Base-by-base conservation (phyloP, 1,139 yeast genomes). In the Saccharomyces hybrid region DNA sequence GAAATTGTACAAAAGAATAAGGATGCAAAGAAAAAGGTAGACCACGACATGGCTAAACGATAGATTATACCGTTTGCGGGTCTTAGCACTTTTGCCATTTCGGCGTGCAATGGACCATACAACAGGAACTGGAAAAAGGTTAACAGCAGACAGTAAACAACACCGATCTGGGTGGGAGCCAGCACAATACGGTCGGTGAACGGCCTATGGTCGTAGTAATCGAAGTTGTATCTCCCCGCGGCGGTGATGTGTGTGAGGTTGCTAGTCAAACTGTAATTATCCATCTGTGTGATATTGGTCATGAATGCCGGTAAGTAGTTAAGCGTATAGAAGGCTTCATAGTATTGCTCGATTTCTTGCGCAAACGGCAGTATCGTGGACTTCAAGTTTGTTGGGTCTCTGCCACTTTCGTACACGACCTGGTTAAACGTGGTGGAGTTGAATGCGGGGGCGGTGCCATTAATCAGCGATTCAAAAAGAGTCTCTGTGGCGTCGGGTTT, bases 91-190 rank as follows among this genome's bases (percentile, higher is more conserved):
- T 74, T 74, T 8, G 79, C 73, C 52, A 84, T 75, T 38, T 73
- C 67, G 56, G 69, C 70, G 66, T 85, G 87, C 41, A 82, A 66
- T 4, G 79, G 80, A 14, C 73, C 73, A 66, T 83, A 83, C 66
- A 84, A 77, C 56, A 80, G 78, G 63, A 83, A 77, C 59, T 81
- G 82, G 71, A 80, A 77, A 61, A 80, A 76, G 1, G 95, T 82
- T 54, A 87, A 70, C 68, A 88, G 83, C 61, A 88, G 79, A 67
- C 86, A 75, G 68, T 82, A 87, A 69, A 88, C 84, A 57, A 86
- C 75, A 51, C 96, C 96, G 60, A 88, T 83, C 66, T 84, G 88
- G 2, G 81, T 69, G 2, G 91, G 88, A 0, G 88, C 89, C 27
- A 77, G 62, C 27, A 83, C 66, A 2, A 78, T 81, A 2, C 79